These are phyloP conservation scores for Paramyrothecium sp. DNA, from an alignment of 2,329 filamentous ascomycete genomes.

Conservation along the genomic window DNA sequence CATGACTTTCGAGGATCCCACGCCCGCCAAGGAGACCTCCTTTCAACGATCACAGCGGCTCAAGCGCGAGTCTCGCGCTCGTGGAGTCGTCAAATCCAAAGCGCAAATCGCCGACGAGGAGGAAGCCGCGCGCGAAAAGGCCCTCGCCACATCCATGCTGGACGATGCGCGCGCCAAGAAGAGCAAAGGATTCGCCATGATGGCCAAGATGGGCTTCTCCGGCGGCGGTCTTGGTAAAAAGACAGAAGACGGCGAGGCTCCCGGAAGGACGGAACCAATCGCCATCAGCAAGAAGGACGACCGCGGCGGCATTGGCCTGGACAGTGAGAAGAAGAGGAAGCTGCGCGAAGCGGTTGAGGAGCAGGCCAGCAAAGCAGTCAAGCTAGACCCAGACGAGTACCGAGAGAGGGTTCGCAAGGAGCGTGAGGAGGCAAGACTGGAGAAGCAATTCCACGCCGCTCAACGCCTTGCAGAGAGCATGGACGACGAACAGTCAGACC, in stretches of 20 bases:
- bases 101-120: slow-evolving; percentile 77
- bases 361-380: slow-evolving; percentile 55
- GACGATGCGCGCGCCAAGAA: slow-evolving; percentile 52
- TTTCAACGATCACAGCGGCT: slow-evolving; percentile 53
- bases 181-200: slow-evolving; percentile 93
- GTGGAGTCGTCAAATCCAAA: slow-evolving; percentile 73
- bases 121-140: slow-evolving; percentile 68
- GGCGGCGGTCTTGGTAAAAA: slow-evolving; percentile 69
- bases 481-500: slow-evolving; percentile 48
- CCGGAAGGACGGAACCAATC: slow-evolving; percentile 64
- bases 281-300: slow-evolving; percentile 74
- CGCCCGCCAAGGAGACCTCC: slow-evolving; percentile 52
- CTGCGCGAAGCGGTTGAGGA: slow-evolving; percentile 58
- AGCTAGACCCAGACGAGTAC: slow-evolving; percentile 68
- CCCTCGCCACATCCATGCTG: slow-evolving; percentile 72
- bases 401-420: slow-evolving; percentile 70
- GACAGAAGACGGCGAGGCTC: slow-evolving; percentile 43
- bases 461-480: slow-evolving; percentile 82
- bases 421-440: slow-evolving; percentile 64
- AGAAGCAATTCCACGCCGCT: slow-evolving; percentile 71
- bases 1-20: slow-evolving; percentile 78
- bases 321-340: slow-evolving; percentile 80
- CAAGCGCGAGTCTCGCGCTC: slow-evolving; percentile 64
- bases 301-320: slow-evolving; percentile 79
- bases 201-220: slow-evolving; percentile 92